Evolutionary conservation across 768 basidiomycete species (phyloP), one percentile per base, ranked within the genome.

Genomic region (Gelatoporia subvermispora): DNA sequence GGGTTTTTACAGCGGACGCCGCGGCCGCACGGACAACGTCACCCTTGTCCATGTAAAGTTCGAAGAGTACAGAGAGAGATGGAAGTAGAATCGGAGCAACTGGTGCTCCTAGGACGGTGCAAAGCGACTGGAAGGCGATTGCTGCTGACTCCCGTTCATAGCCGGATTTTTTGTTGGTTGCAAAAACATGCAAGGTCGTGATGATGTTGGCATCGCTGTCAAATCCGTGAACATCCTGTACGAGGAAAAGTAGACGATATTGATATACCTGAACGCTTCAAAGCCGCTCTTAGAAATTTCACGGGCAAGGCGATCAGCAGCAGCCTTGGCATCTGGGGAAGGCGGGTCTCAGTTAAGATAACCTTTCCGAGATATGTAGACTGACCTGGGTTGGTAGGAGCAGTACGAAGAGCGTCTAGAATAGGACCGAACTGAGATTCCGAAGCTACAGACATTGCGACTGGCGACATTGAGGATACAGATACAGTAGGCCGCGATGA

Each of bases 31-130:
- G 84, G 54, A 97, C 92, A 23, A 93, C 87, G 45, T 93, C 92
- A 53, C 92, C 93, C 66, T 95, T 94, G 65, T 98, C 95, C 76
- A 88, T 86, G 68, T 88, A 85, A 35, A 93, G 75, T 45, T 93
- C 88, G 65, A 86, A 85, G 44, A 97, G 66, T 35, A 82, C 59
- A 16, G 89, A 78, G 45, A 97, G 80, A 37, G 84, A 85, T 2
- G 87, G 75, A 13, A 96, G 73, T 31, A 96, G 73, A 44, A 88
- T 67, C 16, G 92, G 90, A 35, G 81, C 88, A 47, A 73, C 69
- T 4, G 88, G 68, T 18, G 82, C 68, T 24, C 93, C 93, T 21
- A 92, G 74, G 46, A 82, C 72, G 38, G 68, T 72, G 42, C 86
- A 78, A 20, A 94, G 66, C 8, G 88, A 87, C 50, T 85, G 84